phyloP scores from a whole-genome alignment of 2,329 filamentous ascomycete species.

The Balansia obtecta region DNA sequence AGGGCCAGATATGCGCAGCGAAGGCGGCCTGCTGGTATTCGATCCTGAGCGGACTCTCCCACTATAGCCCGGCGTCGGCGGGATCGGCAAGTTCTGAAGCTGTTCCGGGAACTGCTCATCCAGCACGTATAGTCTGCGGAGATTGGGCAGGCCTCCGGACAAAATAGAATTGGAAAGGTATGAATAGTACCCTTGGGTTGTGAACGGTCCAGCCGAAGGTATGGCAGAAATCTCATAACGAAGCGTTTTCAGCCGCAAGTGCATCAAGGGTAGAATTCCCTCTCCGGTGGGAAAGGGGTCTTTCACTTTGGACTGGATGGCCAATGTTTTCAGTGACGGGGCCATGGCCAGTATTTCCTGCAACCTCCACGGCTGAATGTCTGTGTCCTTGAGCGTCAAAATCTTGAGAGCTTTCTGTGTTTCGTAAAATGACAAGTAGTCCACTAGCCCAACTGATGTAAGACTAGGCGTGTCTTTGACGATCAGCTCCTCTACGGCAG shows the following conservation, averaged over 20 bases:
- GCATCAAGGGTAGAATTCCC: slow-evolving; percentile 49
- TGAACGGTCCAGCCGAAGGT: slow-evolving; percentile 43
- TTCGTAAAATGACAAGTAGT: slow-evolving; percentile 51
- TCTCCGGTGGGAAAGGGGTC: slow-evolving; percentile 36
- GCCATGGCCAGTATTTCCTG: slow-evolving; percentile 48
- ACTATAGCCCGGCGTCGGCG: slow-evolving; percentile 35
- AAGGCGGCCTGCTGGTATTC: slow-evolving; percentile 9
- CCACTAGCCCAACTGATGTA: slow-evolving; percentile 56
- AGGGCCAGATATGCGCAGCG: slow-evolving; percentile 9
- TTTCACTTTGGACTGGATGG: slow-evolving; percentile 37
- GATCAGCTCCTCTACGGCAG: slow-evolving; percentile 59
- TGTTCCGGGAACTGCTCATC: slow-evolving; percentile 74
- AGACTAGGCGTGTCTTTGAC: slow-evolving; percentile 60
- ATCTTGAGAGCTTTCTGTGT: slow-evolving; percentile 50
- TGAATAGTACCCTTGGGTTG: slow-evolving; percentile 58
- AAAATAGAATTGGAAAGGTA: slow-evolving; percentile 80
- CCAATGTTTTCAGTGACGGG: slow-evolving; percentile 43
- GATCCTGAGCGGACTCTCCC: slow-evolving; percentile 22
- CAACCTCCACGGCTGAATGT: slow-evolving; percentile 50
- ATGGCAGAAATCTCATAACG: slow-evolving; percentile 71
- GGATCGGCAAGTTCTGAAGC: slow-evolving; percentile 59
- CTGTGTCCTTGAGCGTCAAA: slow-evolving; percentile 60
- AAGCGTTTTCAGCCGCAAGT: slow-evolving; percentile 55
- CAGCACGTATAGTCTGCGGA: slow-evolving; percentile 72
- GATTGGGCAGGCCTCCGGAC: slow-evolving; percentile 57